Conservation (phyloP, 371 early-diverging fungal genomes). For the Mortierella sp. region DNA sequence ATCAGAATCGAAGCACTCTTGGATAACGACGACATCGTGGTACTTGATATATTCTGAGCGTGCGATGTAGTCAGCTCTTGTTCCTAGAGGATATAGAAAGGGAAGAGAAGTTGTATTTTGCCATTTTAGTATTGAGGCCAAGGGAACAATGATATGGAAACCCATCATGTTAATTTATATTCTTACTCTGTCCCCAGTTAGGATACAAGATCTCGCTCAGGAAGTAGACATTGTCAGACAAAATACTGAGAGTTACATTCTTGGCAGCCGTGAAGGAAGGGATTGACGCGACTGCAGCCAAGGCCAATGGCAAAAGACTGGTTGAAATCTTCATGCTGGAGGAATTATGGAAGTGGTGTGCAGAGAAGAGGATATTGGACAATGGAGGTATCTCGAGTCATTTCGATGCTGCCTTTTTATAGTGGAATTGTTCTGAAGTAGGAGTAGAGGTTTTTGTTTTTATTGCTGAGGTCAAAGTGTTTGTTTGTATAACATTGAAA, state of each 20-base stretch:
- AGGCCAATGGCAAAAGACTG: constrained; percentile 13
- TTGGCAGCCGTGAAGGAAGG: constrained; percentile 18
- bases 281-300: constrained; percentile 21
- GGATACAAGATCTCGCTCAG: constrained; percentile 38
- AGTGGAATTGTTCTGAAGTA: not conserved
- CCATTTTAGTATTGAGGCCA: not conserved
- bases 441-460: not conserved
- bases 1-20: constrained; percentile 38
- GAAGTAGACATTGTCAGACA: constrained; percentile 49
- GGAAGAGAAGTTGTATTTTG: not conserved
- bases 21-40: constrained; percentile 43
- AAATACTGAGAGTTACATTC: constrained; percentile 48
- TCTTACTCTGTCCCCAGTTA: constrained; percentile 55
- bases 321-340: constrained; percentile 37
- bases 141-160: too few relatives aligned
- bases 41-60: constrained; percentile 41
- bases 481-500: not conserved
- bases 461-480: constrained; percentile 2
- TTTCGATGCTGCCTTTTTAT: constrained; percentile 7
- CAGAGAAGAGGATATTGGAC: not conserved
- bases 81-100: constrained; percentile 8
- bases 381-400: not conserved
- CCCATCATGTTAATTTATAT: too few relatives aligned
- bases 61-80: constrained; percentile 32
- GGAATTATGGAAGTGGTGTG: not conserved